Percentiles rank a stretch among this genome's conserved stretches.
These are phyloP conservation scores for Yarrowia yakushimensis DNA, from an alignment of 805 yeast species.

Conservation along the genomic window DNA sequence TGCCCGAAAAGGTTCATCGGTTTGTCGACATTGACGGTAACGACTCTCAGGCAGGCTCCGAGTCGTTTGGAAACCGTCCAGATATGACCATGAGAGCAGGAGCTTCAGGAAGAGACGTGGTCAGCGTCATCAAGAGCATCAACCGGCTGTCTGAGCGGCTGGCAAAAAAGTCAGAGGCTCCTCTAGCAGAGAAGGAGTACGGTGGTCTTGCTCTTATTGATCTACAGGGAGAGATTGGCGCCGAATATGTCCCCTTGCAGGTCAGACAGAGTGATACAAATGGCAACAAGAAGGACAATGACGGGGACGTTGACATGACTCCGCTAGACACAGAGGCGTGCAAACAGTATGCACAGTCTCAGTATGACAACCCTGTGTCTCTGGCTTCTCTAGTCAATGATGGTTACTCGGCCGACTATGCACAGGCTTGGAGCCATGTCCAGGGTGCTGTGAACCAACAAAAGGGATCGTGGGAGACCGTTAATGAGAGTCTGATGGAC, in stretches of 20 bases:
- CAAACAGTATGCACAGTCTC: neutral
- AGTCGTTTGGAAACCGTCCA: slow-evolving; percentile 71
- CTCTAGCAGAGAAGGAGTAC: neutral
- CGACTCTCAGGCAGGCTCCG: slow-evolving; percentile 66
- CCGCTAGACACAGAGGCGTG: neutral
- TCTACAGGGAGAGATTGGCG: neutral
- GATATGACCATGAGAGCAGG: slow-evolving; percentile 81
- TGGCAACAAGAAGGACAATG: neutral
- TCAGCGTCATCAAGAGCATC: slow-evolving; percentile 80
- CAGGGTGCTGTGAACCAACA: neutral
- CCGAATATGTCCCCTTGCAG: neutral
- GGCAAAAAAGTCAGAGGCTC: slow-evolving; percentile 41
- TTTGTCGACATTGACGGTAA: slow-evolving; percentile 79
- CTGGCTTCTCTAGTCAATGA: neutral
- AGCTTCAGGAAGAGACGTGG: slow-evolving; percentile 59
- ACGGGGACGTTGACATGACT: slow-evolving; percentile 8
- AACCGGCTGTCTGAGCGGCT: slow-evolving; percentile 80
- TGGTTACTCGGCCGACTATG: neutral
- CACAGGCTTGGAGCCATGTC: neutral
- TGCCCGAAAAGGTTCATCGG: slow-evolving; percentile 48
- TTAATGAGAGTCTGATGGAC: neutral
- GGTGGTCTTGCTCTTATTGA: neutral
- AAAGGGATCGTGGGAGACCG: slow-evolving; percentile 1
- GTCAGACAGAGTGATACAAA: neutral
- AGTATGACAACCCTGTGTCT: neutral